These are phyloP conservation scores for Leptoxyphium fumago DNA, from an alignment of 2,329 filamentous ascomycete genomes.

Conservation along the genomic window DNA sequence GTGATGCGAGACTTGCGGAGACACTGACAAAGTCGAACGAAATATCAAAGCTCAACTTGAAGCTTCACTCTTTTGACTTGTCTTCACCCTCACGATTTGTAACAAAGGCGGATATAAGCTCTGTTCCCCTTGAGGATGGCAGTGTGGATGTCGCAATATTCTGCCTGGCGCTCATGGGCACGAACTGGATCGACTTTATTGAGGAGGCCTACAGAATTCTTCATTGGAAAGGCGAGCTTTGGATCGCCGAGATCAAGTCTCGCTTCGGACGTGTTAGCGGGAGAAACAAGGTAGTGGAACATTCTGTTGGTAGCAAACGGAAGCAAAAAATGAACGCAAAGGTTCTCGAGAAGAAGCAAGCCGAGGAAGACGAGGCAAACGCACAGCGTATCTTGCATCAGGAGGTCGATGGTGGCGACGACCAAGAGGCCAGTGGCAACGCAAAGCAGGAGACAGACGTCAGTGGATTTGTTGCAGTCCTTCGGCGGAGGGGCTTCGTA, in stretches of 20 bases:
- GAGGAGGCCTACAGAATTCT: conserved; percentile 90
- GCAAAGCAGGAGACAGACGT: conserved; percentile 69
- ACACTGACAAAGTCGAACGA: conserved; percentile 43
- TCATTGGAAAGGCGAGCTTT: conserved; percentile 87
- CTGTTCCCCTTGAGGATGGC: conserved; percentile 60
- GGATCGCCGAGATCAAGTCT: conserved; percentile 93
- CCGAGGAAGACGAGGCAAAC: conserved; percentile 37
- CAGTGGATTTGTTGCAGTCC: conserved; percentile 68
- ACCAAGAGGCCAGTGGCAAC: conserved; percentile 11
- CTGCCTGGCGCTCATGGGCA: conserved; percentile 95
- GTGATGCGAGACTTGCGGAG: conserved; percentile 69
- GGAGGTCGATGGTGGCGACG: conserved; percentile 53
- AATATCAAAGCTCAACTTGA: conserved; percentile 52
- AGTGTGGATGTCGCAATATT: conserved; percentile 81
- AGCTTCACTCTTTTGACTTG: conserved; percentile 75
- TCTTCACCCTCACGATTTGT: conserved; percentile 63
- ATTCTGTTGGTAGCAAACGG: conserved; percentile 54
- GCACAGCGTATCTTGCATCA: conserved; percentile 45
- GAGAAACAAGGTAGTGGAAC: conserved; percentile 39
- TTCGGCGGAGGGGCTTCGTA: conserved; percentile 70
- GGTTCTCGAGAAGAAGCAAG: conserved; percentile 29
- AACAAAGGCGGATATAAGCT: conserved; percentile 76
- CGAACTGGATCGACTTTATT: conserved; percentile 93
- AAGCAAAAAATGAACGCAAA: conserved; percentile 34
- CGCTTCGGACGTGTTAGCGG: conserved; percentile 55